phyloP scores from a whole-genome alignment of 75 land plant genomes.

The Isoetes taiwanensis region DNA sequence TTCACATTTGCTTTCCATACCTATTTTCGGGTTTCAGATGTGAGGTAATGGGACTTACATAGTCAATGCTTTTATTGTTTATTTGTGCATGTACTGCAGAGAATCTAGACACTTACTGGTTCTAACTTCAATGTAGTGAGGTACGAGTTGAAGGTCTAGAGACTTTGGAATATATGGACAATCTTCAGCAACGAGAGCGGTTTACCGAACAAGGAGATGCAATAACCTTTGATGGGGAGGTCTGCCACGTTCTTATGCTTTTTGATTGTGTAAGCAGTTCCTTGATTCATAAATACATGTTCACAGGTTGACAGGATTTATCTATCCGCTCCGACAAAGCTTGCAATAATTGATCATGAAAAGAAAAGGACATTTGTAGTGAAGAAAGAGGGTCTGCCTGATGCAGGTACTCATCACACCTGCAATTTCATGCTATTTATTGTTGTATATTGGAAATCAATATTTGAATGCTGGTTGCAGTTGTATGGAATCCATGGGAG shows the following conservation, averaged over 20 bases:
- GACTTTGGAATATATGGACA: conserved; percentile 31
- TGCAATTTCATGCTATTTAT: background rate
- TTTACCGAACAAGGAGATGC: conserved; percentile 35
- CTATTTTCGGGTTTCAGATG: conserved; percentile 28
- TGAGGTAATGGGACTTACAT: too few relatives aligned
- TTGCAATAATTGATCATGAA: conserved; percentile 77
- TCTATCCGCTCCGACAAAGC: conserved; percentile 67
- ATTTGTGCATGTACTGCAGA: too few relatives aligned
- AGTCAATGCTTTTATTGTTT: too few relatives aligned
- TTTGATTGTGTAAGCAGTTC: too few relatives aligned
- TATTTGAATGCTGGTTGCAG: conserved; percentile 10
- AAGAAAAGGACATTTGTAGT: conserved; percentile 65
- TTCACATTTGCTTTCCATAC: conserved; percentile 32
- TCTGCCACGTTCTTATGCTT: too few relatives aligned
- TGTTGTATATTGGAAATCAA: background rate
- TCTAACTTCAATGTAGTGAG: conserved; percentile 21
- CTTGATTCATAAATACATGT: too few relatives aligned
- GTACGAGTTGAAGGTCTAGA: conserved; percentile 36
- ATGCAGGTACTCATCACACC: conserved; percentile 42
- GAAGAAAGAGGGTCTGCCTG: conserved; percentile 73
- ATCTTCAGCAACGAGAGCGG: conserved; percentile 16
- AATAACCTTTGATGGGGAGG: conserved; percentile 35
- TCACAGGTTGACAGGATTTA: conserved; percentile 66
- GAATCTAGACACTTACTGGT: too few relatives aligned
- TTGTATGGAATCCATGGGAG: conserved; percentile 51